These are phyloP conservation scores for Plasmodium coatneyi DNA, from an alignment of 169 alveolate genomes.

Conservation along the genomic window DNA sequence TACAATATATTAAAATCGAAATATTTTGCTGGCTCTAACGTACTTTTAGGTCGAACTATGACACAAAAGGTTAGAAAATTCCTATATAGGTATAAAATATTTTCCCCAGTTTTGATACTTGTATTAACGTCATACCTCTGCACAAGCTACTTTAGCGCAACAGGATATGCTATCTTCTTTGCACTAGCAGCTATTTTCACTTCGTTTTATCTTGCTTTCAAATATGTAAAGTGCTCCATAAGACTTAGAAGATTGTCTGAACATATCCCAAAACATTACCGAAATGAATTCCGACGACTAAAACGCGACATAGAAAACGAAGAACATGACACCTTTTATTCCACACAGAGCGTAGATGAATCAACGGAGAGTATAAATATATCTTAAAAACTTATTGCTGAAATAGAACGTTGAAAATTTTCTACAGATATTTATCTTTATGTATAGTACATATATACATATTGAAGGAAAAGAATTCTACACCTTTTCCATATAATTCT, in stretches of 20 bases:
- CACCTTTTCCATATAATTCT: neutral
- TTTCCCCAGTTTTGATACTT: neutral
- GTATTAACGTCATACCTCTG: neutral
- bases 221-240: neutral
- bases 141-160: neutral
- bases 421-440: neutral
- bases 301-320: neutral
- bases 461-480: neutral
- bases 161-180: neutral
- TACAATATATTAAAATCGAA: neutral
- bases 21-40: neutral
- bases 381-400: neutral
- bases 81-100: neutral
- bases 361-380: neutral
- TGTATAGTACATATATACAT: neutral
- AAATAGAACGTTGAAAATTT: neutral
- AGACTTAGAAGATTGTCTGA: neutral
- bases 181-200: neutral
- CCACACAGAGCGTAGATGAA: neutral
- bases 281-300: neutral
- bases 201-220: neutral
- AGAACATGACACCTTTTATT: neutral
- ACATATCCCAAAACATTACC: neutral
- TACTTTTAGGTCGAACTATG: neutral
- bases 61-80: neutral